Percentiles rank a stretch among this genome's conserved stretches.
These are phyloP conservation scores for Myxozyma monticola DNA, from an alignment of 805 yeast species.

Conservation along the genomic window DNA sequence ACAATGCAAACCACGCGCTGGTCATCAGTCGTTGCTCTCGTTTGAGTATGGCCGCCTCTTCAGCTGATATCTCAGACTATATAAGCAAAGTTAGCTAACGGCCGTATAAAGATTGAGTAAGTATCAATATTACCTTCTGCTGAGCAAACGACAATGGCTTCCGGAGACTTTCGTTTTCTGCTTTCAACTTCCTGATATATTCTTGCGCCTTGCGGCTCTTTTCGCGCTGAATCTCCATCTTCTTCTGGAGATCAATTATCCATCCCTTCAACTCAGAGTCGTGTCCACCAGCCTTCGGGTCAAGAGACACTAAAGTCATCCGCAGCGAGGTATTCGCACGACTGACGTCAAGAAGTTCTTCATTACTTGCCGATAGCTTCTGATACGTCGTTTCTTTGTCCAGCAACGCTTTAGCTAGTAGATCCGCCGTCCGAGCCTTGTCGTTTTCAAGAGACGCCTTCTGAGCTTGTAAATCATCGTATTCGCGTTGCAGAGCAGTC, in stretches of 20 bases:
- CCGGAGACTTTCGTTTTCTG: constrained; percentile 10
- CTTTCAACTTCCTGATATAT: constrained; percentile 17
- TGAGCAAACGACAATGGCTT: neutral
- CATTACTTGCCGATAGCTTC: constrained; percentile 20
- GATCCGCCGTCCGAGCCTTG: constrained; percentile 5
- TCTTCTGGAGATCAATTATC: constrained; percentile 28
- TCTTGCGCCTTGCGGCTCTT: constrained; percentile 21
- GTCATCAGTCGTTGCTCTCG: constrained; percentile 33
- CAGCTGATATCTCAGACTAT: constrained; percentile 12
- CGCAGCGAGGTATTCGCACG: constrained; percentile 26
- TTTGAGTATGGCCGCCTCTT: constrained; percentile 17
- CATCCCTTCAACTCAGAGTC: constrained; percentile 28
- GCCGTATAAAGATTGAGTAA: neutral
- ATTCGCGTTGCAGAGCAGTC: constrained; percentile 12
- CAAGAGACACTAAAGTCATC: constrained; percentile 23
- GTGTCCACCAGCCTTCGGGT: constrained; percentile 15
- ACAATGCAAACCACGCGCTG: constrained; percentile 36
- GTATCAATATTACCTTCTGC: neutral
- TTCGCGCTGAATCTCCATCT: constrained; percentile 23
- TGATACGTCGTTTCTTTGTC: constrained; percentile 24
- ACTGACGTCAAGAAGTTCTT: constrained; percentile 26
- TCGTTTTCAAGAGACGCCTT: constrained; percentile 5
- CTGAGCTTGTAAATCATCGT: constrained; percentile 4
- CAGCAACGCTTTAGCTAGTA: constrained; percentile 9
- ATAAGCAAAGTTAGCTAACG: neutral